Percentiles rank a stretch among this genome's conserved stretches.
Conservation (phyloP, 2,329 filamentous ascomycete species). For the Apiospora marii region DNA sequence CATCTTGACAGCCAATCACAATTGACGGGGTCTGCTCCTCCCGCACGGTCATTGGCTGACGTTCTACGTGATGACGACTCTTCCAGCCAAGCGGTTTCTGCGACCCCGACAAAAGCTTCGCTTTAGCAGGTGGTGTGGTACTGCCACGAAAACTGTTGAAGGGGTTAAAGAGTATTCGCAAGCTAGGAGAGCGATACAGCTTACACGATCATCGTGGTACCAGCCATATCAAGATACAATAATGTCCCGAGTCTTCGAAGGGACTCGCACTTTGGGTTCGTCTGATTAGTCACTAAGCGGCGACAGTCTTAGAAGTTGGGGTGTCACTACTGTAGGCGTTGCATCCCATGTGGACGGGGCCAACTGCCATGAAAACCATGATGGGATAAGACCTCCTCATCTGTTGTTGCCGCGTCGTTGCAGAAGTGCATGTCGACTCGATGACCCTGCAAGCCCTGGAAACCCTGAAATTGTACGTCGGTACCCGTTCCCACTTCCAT, state of each 20-base stretch:
- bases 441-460: not conserved
- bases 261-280: not conserved
- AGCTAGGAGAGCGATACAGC: not conserved
- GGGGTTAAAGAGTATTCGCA: not conserved
- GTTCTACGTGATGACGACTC: not conserved
- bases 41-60: not conserved
- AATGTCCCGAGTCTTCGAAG: not conserved
- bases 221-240: not conserved
- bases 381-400: slow-evolving; percentile 8
- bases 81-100: not conserved
- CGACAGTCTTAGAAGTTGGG: not conserved
- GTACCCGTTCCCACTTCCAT: not conserved
- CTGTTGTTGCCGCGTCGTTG: not conserved
- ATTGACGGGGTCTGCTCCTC: slow-evolving; percentile 11
- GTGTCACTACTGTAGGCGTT: not conserved
- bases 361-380: slow-evolving; percentile 1
- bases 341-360: slow-evolving; percentile 10
- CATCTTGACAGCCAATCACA: not conserved
- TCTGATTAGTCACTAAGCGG: slow-evolving; percentile 1
- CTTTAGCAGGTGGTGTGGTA: not conserved
- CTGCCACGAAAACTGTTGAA: not conserved
- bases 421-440: not conserved
- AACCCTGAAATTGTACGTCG: not conserved
- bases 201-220: not conserved
- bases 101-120: not conserved